Conservation (phyloP, 768 basidiomycete genomes). For the Tulasnella calospora region DNA sequence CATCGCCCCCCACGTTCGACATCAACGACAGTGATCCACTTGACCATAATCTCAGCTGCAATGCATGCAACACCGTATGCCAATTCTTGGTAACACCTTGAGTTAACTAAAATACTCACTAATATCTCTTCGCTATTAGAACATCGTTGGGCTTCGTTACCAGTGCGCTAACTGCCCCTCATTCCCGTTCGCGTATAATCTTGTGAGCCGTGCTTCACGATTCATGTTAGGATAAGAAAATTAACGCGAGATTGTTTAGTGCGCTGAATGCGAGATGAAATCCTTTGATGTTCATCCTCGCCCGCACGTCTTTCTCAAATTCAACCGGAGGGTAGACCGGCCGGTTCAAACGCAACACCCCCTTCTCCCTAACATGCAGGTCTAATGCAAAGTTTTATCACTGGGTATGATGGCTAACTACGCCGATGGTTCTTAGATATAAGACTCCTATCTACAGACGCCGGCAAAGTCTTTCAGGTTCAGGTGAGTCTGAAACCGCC, state of each 20-base stretch:
- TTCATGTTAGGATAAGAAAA: slow-evolving; percentile 6
- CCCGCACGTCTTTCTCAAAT: slow-evolving; percentile 81
- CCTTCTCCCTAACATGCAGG: slow-evolving; percentile 68
- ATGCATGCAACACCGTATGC: slow-evolving; percentile 54
- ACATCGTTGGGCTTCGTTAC: slow-evolving; percentile 72
- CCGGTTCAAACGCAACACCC: slow-evolving; percentile 52
- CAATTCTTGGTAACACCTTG: not conserved
- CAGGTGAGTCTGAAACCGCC: not conserved
- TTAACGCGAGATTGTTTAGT: slow-evolving; percentile 47
- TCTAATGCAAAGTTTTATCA: slow-evolving; percentile 11
- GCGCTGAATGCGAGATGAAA: slow-evolving; percentile 66
- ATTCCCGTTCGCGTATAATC: slow-evolving; percentile 58
- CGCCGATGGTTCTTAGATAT: no score
- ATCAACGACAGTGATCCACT: slow-evolving; percentile 32
- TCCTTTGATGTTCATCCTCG: slow-evolving; percentile 83
- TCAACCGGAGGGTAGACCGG: slow-evolving; percentile 70
- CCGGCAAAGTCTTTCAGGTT: not conserved
- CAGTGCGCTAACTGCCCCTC: slow-evolving; percentile 91
- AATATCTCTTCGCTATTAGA: slow-evolving; percentile 38
- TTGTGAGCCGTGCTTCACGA: slow-evolving; percentile 48
- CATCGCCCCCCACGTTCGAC: not conserved
- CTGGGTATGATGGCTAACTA: no score
- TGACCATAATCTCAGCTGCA: slow-evolving; percentile 60
- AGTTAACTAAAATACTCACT: not conserved
- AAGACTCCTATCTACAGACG: not conserved